These are phyloP conservation scores for Coemansia sp. DNA, from an alignment of 192 early-diverging fungal species.

Conservation along the genomic window DNA sequence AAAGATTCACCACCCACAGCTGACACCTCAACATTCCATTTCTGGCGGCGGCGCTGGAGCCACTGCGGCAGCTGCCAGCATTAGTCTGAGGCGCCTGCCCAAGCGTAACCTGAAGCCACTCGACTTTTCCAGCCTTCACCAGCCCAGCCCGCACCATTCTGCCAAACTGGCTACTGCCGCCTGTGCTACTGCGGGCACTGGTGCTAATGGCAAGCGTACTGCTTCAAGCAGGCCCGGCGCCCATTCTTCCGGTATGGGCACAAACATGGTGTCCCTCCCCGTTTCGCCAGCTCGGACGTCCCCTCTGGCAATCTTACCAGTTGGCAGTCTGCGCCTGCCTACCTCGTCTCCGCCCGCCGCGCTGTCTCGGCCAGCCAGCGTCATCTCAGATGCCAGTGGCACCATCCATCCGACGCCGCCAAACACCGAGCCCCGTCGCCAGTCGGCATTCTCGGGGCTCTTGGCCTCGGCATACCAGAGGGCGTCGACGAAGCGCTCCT, in stretches of 20 bases:
- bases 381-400: not conserved
- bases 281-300: constrained; percentile 42
- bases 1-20: not conserved
- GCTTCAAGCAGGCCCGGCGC: constrained; percentile 17
- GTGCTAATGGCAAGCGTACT: constrained; percentile 12
- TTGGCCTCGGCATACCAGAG: constrained; percentile 45
- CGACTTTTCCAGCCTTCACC: constrained; percentile 44
- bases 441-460: constrained; percentile 40
- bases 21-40: constrained; percentile 8
- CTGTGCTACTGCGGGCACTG: constrained; percentile 21
- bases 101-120: constrained; percentile 54
- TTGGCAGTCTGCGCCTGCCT: constrained; percentile 5
- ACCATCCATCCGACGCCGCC: constrained; percentile 34
- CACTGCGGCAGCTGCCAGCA: not conserved
- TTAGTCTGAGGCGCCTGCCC: constrained; percentile 46
- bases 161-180: constrained; percentile 6
- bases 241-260: constrained; percentile 22
- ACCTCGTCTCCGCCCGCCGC: constrained; percentile 10
- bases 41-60: constrained; percentile 5
- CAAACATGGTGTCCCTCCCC: constrained; percentile 32
- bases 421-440: constrained; percentile 28
- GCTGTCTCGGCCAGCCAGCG: not conserved
- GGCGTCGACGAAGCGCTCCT: constrained; percentile 32
- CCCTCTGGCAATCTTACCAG: constrained; percentile 8
- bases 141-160: constrained; percentile 18